Conservation (phyloP, 371 early-diverging fungal species). For the Chytridiales sp. region DNA sequence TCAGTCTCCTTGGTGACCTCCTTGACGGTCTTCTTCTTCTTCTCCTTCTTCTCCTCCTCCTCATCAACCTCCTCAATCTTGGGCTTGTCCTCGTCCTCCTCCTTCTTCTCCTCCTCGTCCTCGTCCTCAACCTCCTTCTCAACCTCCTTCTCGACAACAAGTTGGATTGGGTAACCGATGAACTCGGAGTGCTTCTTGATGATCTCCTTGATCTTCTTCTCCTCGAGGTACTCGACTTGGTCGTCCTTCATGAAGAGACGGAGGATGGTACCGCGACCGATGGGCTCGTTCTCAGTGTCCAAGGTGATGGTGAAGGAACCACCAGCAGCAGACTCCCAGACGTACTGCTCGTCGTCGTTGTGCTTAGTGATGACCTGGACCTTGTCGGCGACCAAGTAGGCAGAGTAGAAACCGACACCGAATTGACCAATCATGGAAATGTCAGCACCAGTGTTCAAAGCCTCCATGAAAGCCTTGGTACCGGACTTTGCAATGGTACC, state of each 20-base stretch:
- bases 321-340: slow-evolving; percentile 93
- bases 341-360: slow-evolving; percentile 91
- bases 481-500: slow-evolving; percentile 97
- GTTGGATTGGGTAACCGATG: slow-evolving; percentile 92
- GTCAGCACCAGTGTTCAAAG: slow-evolving; percentile 73
- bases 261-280: slow-evolving; percentile 88
- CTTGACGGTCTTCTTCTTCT: slow-evolving; percentile 77
- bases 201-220: slow-evolving; percentile 85
- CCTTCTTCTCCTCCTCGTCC: slow-evolving; percentile 73
- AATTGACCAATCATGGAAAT: slow-evolving; percentile 97
- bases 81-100: slow-evolving; percentile 60
- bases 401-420: slow-evolving; percentile 98
- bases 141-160: slow-evolving; percentile 80
- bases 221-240: slow-evolving; percentile 86
- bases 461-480: slow-evolving; percentile 94
- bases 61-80: slow-evolving; percentile 70
- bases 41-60: slow-evolving; percentile 63
- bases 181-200: slow-evolving; percentile 94
- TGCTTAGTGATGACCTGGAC: slow-evolving; percentile 95
- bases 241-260: slow-evolving; percentile 91
- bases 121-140: slow-evolving; percentile 83
- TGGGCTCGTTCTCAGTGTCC: slow-evolving; percentile 70
- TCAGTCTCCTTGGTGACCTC: slow-evolving; percentile 74
- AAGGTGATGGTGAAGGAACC: slow-evolving; percentile 90
- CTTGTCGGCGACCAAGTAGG: slow-evolving; percentile 93